phyloP scores from a whole-genome alignment of 2,329 filamentous ascomycete species.

The Onygena corvina region DNA sequence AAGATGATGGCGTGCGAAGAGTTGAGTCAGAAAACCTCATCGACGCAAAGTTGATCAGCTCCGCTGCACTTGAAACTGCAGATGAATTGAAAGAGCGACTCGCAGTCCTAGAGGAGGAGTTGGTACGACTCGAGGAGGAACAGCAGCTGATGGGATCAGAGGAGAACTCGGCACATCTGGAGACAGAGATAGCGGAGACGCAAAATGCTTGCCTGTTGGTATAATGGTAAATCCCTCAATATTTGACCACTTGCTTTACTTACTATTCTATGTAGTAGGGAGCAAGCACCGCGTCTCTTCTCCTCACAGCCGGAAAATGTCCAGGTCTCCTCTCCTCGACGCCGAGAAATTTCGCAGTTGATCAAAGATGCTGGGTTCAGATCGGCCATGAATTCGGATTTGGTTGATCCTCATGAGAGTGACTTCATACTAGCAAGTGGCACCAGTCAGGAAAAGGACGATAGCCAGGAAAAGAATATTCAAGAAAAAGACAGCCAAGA shows the following conservation, averaged over 20 bases:
- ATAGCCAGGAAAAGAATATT: too few species aligned
- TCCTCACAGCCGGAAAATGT: slow-evolving; percentile 11
- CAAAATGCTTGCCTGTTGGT: slow-evolving; percentile 31
- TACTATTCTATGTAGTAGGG: neutral
- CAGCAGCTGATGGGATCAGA: slow-evolving; percentile 14
- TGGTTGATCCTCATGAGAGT: slow-evolving; percentile 6
- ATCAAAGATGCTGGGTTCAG: slow-evolving; percentile 41
- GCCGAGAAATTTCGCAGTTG: slow-evolving; percentile 33
- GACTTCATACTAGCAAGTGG: neutral
- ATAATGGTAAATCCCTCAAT: slow-evolving; percentile 10
- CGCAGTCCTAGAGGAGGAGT: neutral
- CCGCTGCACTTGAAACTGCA: slow-evolving; percentile 16
- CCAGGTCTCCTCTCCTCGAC: slow-evolving; percentile 26
- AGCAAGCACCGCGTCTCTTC: slow-evolving; percentile 7
- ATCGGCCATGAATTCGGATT: slow-evolving; percentile 34
- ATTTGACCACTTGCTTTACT: neutral
- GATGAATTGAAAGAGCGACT: neutral
- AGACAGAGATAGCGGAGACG: slow-evolving; percentile 22
- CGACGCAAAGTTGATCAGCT: slow-evolving; percentile 53
- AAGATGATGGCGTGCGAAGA: slow-evolving; percentile 50
- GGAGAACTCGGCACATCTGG: slow-evolving; percentile 15
- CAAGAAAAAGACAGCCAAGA: too few species aligned
- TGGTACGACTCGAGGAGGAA: slow-evolving; percentile 9
- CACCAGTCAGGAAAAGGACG: neutral
- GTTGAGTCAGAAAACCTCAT: slow-evolving; percentile 52